Base-by-base conservation (phyloP, 208 protist species). In the Leishmania tarentolae region DNA sequence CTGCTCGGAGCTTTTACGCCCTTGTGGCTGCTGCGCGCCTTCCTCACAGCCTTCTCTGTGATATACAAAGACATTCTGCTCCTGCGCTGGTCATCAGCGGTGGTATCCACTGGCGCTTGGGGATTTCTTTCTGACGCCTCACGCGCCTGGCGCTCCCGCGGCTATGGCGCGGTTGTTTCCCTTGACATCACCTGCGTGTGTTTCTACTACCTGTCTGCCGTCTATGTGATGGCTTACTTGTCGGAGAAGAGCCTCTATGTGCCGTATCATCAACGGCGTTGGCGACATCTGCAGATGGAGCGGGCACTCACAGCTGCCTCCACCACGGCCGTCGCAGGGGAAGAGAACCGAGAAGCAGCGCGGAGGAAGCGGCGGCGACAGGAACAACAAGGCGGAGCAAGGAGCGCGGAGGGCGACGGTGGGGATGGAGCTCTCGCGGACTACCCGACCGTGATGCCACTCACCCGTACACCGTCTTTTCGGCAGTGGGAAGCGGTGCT, bases 201-300 rank as follows among this genome's bases (percentile, higher is more conserved):
- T 24, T 21, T 73, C 15, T 91, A 91, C 76, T 76, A 70, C 24
- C 75, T 94, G 46, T 44, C 79, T 13, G 65, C 75, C 5, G 66
- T 94, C 7, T 86, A 91, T 59, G 73, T 86, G 11, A 35, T 90
- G 1, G 88, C 72, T 46, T 92, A 85, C 78, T 37, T 91, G 3
- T 86, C 85, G 0, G 87, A 91, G 52, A 90, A 88, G 79, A 86
- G 86, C 47, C 81, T 91, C 1, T 92, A 93, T 78, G 75, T 88
- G 15, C 86, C 86, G 2, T 87, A 87, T 71, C 83, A 91, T 61
- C 76, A 76, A 19, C 77, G 78, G 4, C 82, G 73, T n/a, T 86
- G 82, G 82, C 82, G 82, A 0, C 86, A 88, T 52, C 44, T 74
- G 74, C 77, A 82, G 74, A 5, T 13, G 35, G 57, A 71, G 66